Conservation (phyloP, 768 basidiomycete genomes). For the Cystobasidiopsis lactophilus region DNA sequence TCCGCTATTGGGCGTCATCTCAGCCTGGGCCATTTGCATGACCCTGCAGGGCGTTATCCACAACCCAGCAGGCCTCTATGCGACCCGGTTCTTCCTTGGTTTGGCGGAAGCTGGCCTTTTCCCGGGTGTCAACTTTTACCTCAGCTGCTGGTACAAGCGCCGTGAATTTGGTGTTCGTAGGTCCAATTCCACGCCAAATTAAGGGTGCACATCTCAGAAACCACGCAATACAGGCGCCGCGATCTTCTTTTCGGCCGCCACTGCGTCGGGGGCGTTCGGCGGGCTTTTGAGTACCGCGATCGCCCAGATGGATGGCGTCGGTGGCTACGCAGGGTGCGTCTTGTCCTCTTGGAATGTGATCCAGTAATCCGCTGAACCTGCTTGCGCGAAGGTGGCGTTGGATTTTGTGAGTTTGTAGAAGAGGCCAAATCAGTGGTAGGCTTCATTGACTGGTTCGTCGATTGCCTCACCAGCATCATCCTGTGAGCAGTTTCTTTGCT, state of each 20-base stretch:
- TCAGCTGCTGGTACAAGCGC: slow-evolving; percentile 50
- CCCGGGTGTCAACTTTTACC: slow-evolving; percentile 8
- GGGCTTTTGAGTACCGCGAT: slow-evolving; percentile 40
- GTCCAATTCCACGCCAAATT: too few relatives aligned
- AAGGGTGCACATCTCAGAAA: too few relatives aligned
- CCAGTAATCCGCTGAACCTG: neutral
- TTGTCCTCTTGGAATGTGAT: slow-evolving; percentile 25
- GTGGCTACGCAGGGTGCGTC: slow-evolving; percentile 33
- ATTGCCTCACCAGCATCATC: too few relatives aligned
- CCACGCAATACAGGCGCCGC: too few relatives aligned
- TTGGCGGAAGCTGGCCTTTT: slow-evolving; percentile 50
- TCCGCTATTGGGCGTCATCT: too few relatives aligned
- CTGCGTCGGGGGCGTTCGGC: slow-evolving; percentile 32
- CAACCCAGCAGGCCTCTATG: slow-evolving; percentile 2
- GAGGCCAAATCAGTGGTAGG: too few relatives aligned
- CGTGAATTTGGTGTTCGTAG: slow-evolving; percentile 56
- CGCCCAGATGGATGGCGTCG: slow-evolving; percentile 32
- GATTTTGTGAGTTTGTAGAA: too few relatives aligned
- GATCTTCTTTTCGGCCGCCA: slow-evolving; percentile 55
- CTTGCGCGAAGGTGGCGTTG: neutral
- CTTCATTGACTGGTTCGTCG: too few relatives aligned
- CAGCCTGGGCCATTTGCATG: slow-evolving; percentile 26
- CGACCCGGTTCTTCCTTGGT: slow-evolving; percentile 36
- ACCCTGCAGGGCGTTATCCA: slow-evolving; percentile 49
- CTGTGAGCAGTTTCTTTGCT: too few relatives aligned